Evolutionary conservation across 352 stramenopile genomes (phyloP), one percentile per base, ranked within the genome.

Genomic region (Pythium volutum): DNA sequence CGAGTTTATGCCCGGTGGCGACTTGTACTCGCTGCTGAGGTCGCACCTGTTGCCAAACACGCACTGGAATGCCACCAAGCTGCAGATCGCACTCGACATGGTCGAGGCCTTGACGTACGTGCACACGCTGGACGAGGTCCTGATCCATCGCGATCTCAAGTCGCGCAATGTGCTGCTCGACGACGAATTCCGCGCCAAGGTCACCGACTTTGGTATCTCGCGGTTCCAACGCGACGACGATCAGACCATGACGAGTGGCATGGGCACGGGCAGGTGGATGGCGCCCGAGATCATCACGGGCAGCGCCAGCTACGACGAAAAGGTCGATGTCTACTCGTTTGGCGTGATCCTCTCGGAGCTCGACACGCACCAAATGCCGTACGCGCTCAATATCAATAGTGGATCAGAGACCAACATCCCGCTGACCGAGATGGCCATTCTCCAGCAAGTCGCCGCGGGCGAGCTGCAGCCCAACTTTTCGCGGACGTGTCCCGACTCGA

Each of bases 261-360:
- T 76, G 23, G 71, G 66, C 29, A 75, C 69, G 3, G 69, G 68
- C 1, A 60, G 67, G 9, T 78, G 71, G 71, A 76, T 71, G 31
- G 71, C 71, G 4, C 71, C 71, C 18, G 71, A 78, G 50, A 63
- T 78, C 12, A 67, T 78, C 48, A 54, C 69, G 34, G 71, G 69
- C 39, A 36, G 50, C 9, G 36, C 25, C 7, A 59, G 74, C 48
- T 73, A 73, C 53, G 60, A 46, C 15, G 67, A 70, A 36, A 68
- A 69, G 25, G 63, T 64, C 9, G 71, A 78, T 55, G 64, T 78
- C 55, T 78, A 76, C 50, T 75, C 71, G 42, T 74, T 74, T 39
- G 71, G 71, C 25, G 67, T 77, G 25, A 57, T 67, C 22, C 46
- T 67, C 5, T 67, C 61, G 34, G 61, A 67, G 38, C 53, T 67